These are phyloP conservation scores for Spergularia marina DNA, from an alignment of 148 eudicot genomes.

Conservation along the genomic window DNA sequence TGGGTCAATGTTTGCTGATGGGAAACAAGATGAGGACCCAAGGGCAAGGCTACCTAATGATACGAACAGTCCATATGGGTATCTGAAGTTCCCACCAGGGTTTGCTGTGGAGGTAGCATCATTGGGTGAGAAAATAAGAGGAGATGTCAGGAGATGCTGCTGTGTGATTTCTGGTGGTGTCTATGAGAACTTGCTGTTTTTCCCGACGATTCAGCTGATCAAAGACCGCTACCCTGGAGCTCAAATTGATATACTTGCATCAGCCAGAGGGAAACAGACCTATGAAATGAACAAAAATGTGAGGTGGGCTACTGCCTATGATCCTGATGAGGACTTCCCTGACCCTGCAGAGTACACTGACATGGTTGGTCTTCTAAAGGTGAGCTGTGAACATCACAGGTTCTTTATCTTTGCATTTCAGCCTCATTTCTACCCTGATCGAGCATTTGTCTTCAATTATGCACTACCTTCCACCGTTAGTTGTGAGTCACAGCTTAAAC, in stretches of 20 bases:
- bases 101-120: conserved; percentile 76
- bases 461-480: no score
- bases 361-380: conserved; percentile 81
- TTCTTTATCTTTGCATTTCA: no score
- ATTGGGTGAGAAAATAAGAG: conserved; percentile 64
- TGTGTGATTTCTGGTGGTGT: conserved; percentile 84
- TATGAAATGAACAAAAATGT: conserved; percentile 91
- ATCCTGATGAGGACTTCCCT: conserved; percentile 66
- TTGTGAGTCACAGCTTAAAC: no score
- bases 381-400: conserved; percentile 25
- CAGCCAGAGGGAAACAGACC: conserved; percentile 74
- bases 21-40: conserved; percentile 87
- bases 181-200: conserved; percentile 81
- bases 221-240: conserved; percentile 90
- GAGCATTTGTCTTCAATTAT: no score
- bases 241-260: conserved; percentile 62
- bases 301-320: conserved; percentile 79
- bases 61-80: conserved; percentile 73
- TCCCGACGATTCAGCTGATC: conserved; percentile 77
- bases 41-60: conserved; percentile 67
- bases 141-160: conserved; percentile 88
- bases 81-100: conserved; percentile 78
- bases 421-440: no score
- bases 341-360: conserved; percentile 78
- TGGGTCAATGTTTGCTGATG: conserved; percentile 51